A percentile compares a stretch with the other conserved stretches of the same genome.
Evolutionary conservation across 192 early-diverging fungal genomes (phyloP).

Genomic region (Funneliformis geosporum): DNA sequence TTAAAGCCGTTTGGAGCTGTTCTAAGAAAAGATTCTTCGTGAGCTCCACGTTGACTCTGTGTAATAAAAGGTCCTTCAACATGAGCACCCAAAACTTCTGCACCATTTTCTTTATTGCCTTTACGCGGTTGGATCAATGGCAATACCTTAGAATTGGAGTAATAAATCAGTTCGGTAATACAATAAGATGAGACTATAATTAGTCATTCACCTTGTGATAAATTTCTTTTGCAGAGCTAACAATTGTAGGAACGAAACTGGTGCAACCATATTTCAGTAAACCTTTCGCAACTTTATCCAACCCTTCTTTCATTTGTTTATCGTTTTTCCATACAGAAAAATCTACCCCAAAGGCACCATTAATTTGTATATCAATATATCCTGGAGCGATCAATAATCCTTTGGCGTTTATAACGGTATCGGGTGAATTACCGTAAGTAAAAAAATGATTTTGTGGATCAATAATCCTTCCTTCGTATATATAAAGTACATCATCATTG

Average conservation of each 20-base stretch:
- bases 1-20: slow-evolving; percentile 60
- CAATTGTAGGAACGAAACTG: slow-evolving; percentile 78
- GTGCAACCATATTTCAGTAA: slow-evolving; percentile 79
- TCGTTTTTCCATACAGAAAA: slow-evolving; percentile 61
- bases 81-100: slow-evolving; percentile 69
- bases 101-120: slow-evolving; percentile 62
- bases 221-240: slow-evolving; percentile 70
- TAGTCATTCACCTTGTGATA: slow-evolving; percentile 60
- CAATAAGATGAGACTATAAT: neutral
- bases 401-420: slow-evolving; percentile 69
- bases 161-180: neutral
- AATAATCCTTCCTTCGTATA: slow-evolving; percentile 77
- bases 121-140: slow-evolving; percentile 62
- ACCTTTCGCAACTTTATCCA: slow-evolving; percentile 70
- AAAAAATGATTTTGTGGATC: slow-evolving; percentile 74
- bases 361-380: slow-evolving; percentile 81
- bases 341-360: slow-evolving; percentile 82
- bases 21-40: slow-evolving; percentile 64
- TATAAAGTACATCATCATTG: slow-evolving; percentile 71
- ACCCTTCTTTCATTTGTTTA: slow-evolving; percentile 61
- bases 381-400: slow-evolving; percentile 76
- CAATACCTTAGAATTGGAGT: slow-evolving; percentile 40
- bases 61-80: slow-evolving; percentile 67
- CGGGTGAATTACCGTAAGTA: slow-evolving; percentile 61
- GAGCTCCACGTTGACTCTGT: slow-evolving; percentile 75